Evolutionary conservation across 2,329 filamentous ascomycete species (phyloP).

Genomic region (Leptographium wingfieldii): DNA sequence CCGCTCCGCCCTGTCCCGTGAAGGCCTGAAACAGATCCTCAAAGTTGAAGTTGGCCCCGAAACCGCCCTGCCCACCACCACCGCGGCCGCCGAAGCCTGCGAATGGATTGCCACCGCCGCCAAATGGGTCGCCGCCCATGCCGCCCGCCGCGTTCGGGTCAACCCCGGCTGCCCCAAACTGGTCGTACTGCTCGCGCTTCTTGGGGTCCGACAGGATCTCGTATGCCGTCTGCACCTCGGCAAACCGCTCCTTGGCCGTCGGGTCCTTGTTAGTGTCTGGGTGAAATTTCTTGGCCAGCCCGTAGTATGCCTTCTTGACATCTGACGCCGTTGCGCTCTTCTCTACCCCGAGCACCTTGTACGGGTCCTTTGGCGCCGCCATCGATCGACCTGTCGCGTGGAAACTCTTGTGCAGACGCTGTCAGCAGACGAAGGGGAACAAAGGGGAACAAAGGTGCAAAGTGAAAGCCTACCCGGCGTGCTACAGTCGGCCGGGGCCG

Average conservation of each 20-base stretch:
- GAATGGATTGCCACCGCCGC: constrained; percentile 49
- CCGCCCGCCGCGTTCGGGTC: constrained; percentile 59
- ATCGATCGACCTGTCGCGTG: constrained; percentile 42
- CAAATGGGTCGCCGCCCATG: constrained; percentile 41
- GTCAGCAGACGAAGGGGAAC: no score
- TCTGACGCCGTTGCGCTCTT: constrained; percentile 72
- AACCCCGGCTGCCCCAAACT: constrained; percentile 79
- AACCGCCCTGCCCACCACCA: constrained; percentile 36
- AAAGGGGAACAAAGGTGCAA: no score
- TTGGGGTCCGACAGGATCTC: constrained; percentile 85
- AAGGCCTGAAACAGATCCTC: constrained; percentile 93
- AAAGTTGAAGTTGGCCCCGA: constrained; percentile 80
- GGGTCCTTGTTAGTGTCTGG: constrained; percentile 96
- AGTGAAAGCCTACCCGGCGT: no score
- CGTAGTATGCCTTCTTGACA: constrained; percentile 98
- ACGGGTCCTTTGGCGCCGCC: constrained; percentile 62
- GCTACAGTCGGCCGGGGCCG: no score
- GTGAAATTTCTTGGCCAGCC: constrained; percentile 92
- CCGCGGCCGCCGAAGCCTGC: constrained; percentile 43
- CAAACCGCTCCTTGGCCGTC: constrained; percentile 86
- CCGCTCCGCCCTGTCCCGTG: constrained; percentile 45
- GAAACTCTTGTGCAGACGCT: constrained; percentile 30
- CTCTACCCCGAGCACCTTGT: constrained; percentile 70
- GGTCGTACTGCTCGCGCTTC: constrained; percentile 86
- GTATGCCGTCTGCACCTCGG: constrained; percentile 86